Conservation (phyloP, 2,329 filamentous ascomycete genomes). For the Bipolaris oryzae region DNA sequence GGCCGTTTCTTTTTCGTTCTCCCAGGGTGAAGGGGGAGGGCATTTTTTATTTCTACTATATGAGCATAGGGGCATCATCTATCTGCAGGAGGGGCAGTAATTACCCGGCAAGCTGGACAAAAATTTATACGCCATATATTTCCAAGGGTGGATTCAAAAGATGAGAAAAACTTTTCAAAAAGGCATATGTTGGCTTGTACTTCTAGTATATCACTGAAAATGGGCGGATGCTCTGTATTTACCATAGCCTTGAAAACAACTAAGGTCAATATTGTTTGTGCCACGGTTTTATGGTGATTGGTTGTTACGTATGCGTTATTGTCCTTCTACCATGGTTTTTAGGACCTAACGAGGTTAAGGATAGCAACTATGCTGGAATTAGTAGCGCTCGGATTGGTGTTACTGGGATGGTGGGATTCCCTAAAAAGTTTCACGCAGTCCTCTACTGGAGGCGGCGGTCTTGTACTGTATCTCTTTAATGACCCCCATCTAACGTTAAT, state of each 20-base stretch:
- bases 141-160: neutral
- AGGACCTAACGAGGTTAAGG: no score
- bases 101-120: neutral
- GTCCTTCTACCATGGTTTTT: neutral
- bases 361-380: no score
- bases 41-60: constrained; percentile 5
- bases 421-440: no score
- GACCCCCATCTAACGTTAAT: no score
- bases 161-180: neutral
- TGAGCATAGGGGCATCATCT: constrained; percentile 1
- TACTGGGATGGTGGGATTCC: no score
- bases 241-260: neutral
- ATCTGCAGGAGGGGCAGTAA: constrained; percentile 2
- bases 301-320: neutral
- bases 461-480: no score
- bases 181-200: neutral
- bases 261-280: neutral
- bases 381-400: no score
- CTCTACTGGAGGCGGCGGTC: no score
- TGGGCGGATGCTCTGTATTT: neutral
- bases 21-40: neutral
- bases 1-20: constrained; percentile 3
- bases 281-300: neutral
- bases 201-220: neutral
- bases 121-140: neutral